These are phyloP conservation scores for Aspergillus sp. DNA, from an alignment of 2,329 filamentous ascomycete genomes.

Conservation along the genomic window DNA sequence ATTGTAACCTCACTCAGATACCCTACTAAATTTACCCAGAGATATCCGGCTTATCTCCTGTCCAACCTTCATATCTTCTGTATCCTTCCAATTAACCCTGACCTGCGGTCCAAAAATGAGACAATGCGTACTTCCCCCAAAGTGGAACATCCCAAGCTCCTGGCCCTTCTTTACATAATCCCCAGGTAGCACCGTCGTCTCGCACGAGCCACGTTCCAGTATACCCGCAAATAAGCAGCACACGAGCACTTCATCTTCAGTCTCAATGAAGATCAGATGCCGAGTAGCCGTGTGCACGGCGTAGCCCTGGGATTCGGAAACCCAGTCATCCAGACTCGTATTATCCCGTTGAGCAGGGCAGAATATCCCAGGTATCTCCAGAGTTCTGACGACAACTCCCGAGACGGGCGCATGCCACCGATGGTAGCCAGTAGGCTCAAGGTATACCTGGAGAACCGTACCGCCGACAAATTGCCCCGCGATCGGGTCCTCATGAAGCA, in stretches of 20 bases:
- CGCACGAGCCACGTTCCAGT: slow-evolving; percentile 9
- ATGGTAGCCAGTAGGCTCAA: slow-evolving; percentile 3
- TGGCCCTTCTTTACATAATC: not conserved
- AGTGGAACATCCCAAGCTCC: slow-evolving; percentile 12
- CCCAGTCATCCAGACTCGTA: not conserved
- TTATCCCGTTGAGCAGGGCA: not conserved
- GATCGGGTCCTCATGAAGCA: not conserved
- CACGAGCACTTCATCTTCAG: not conserved
- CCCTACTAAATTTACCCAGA: not conserved
- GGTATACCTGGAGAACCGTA: slow-evolving; percentile 4
- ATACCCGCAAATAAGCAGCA: slow-evolving; percentile 3
- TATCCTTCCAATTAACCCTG: not conserved
- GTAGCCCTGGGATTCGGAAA: not conserved
- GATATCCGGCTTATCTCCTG: not conserved
- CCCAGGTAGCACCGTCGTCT: not conserved
- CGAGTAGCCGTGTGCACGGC: not conserved
- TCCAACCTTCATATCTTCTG: not conserved
- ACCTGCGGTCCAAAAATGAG: not conserved
- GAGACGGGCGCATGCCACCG: slow-evolving; percentile 12
- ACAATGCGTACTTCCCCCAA: slow-evolving; percentile 12
- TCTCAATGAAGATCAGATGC: not conserved
- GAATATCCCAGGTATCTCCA: not conserved
- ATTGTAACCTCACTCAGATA: not conserved
- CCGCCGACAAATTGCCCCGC: not conserved
- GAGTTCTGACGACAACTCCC: not conserved